These are phyloP conservation scores for Penicillium arizonense DNA, from an alignment of 495 filamentous ascomycete species.

Conservation along the genomic window DNA sequence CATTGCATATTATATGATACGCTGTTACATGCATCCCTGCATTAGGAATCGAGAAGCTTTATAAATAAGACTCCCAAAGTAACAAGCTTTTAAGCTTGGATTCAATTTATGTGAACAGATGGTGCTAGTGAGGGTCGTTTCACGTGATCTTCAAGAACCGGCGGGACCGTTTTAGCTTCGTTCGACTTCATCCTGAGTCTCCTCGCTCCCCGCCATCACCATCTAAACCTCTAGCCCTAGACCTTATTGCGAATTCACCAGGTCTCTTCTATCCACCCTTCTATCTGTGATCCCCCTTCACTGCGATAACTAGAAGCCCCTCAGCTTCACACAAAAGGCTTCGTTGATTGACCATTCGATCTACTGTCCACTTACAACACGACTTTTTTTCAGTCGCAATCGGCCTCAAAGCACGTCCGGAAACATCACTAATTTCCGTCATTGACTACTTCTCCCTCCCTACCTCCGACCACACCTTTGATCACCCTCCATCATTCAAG, in stretches of 20 bases:
- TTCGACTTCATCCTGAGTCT: slow-evolving; percentile 3
- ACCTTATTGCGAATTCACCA: neutral
- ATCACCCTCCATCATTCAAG: neutral
- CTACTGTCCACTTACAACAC: neutral
- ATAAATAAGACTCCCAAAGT: too few species aligned
- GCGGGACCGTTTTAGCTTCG: slow-evolving; percentile 5
- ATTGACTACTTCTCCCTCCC: neutral
- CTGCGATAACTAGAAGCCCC: neutral
- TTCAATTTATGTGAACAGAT: too few species aligned
- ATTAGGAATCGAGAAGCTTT: too few species aligned
- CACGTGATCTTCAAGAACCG: slow-evolving; percentile 2
- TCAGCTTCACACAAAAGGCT: neutral
- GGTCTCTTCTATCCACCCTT: neutral
- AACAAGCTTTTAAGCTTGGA: too few species aligned
- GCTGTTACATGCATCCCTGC: too few species aligned
- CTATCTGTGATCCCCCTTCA: neutral
- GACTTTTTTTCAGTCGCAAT: neutral
- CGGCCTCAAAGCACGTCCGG: neutral
- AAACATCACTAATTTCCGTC: too few species aligned
- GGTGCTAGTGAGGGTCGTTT: too few species aligned
- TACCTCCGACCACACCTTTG: neutral
- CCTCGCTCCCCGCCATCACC: slow-evolving; percentile 9
- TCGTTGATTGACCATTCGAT: neutral
- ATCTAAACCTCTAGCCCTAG: neutral
- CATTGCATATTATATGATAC: too few species aligned